These are phyloP conservation scores for Cicer judaicum DNA, from an alignment of 306 rosid genomes.

Conservation along the genomic window DNA sequence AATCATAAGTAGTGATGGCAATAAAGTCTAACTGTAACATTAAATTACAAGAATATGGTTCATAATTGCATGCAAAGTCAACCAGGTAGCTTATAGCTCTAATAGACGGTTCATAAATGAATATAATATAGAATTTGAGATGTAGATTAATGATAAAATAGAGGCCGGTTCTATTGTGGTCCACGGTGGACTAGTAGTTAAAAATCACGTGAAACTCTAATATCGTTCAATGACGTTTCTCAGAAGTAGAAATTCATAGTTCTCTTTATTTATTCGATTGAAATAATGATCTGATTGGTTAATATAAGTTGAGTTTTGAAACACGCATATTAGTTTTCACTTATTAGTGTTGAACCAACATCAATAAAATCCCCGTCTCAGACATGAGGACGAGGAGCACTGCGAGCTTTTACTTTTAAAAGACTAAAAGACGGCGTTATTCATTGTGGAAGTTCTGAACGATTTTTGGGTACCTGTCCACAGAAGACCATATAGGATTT, in stretches of 20 bases:
- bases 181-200: neutral
- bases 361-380: neutral
- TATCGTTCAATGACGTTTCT: neutral
- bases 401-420: neutral
- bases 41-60: constrained; percentile 35
- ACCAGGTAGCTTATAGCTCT: constrained; percentile 11
- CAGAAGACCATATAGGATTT: neutral
- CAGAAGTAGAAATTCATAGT: neutral
- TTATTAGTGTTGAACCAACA: neutral
- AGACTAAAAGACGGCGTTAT: neutral
- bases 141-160: constrained; percentile 25
- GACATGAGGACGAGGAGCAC: neutral
- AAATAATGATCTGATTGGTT: neutral
- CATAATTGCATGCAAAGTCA: constrained; percentile 40
- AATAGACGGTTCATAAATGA: constrained; percentile 8
- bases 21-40: neutral
- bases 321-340: neutral
- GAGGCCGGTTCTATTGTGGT: no score
- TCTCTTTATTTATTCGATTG: neutral
- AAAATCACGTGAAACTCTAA: neutral
- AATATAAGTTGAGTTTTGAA: neutral
- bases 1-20: constrained; percentile 32
- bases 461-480: neutral
- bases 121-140: neutral
- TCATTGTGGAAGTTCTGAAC: neutral